Evolutionary conservation across 768 basidiomycete species (phyloP).

Genomic region (Lepiota brunneoincarnata): DNA sequence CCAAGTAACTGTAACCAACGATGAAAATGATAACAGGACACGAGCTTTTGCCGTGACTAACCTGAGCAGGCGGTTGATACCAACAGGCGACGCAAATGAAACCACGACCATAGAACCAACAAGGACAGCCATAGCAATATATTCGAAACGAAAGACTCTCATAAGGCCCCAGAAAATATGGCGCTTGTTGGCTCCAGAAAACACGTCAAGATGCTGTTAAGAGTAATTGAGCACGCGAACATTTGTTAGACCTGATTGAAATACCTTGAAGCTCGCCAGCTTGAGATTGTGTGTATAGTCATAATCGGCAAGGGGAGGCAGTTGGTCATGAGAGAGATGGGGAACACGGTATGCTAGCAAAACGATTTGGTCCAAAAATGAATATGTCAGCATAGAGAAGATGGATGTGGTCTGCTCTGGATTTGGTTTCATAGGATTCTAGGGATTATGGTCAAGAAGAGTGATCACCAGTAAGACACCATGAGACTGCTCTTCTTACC

Average conservation of each 20-base stretch:
- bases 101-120: slow-evolving; percentile 25
- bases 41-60: slow-evolving; percentile 15
- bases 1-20: slow-evolving; percentile 43
- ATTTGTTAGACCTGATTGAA: background rate
- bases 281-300: slow-evolving; percentile 37
- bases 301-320: slow-evolving; percentile 66
- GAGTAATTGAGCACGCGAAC: background rate
- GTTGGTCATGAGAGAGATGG: slow-evolving; percentile 48
- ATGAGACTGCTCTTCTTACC: background rate
- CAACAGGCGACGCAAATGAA: slow-evolving; percentile 34
- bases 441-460: background rate
- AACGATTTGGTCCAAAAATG: slow-evolving; percentile 56
- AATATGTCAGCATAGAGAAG: slow-evolving; percentile 41
- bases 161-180: slow-evolving; percentile 46
- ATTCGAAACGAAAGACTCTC: slow-evolving; percentile 33
- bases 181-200: slow-evolving; percentile 31
- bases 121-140: slow-evolving; percentile 26
- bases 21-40: background rate
- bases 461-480: background rate
- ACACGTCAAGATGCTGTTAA: slow-evolving; percentile 33
- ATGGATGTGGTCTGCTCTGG: slow-evolving; percentile 54
- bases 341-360: slow-evolving; percentile 41
- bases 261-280: slow-evolving; percentile 25
- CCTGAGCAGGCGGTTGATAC: slow-evolving; percentile 36
- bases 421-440: slow-evolving; percentile 37